Conservation (phyloP, 2,329 filamentous ascomycete genomes). For the Nemania sp. region DNA sequence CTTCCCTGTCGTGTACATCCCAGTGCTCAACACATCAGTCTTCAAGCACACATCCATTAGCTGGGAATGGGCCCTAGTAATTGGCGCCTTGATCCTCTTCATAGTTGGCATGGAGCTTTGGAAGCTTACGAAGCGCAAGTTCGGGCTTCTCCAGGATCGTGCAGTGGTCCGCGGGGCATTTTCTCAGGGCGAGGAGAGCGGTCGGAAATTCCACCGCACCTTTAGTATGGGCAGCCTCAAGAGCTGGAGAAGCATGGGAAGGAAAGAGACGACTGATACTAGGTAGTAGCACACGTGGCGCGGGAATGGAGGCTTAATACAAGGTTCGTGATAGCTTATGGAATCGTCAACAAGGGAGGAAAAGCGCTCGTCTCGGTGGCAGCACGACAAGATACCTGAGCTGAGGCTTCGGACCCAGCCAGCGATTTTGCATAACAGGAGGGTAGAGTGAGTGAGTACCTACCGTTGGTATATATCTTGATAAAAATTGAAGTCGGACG, state of each 20-base stretch:
- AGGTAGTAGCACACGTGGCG: slow-evolving; percentile 15
- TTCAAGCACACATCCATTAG: slow-evolving; percentile 73
- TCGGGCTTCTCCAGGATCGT: slow-evolving; percentile 56
- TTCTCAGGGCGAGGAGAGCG: slow-evolving; percentile 55
- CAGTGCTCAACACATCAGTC: slow-evolving; percentile 68
- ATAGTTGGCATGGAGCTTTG: slow-evolving; percentile 71
- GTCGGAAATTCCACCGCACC: slow-evolving; percentile 51
- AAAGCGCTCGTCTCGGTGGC: not conserved
- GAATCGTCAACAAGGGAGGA: not conserved
- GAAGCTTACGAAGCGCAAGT: slow-evolving; percentile 69
- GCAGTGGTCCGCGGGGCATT: slow-evolving; percentile 56
- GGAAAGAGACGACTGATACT: slow-evolving; percentile 34
- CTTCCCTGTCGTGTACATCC: slow-evolving; percentile 74
- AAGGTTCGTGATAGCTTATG: no score
- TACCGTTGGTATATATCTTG: not conserved
- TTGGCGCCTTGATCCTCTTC: slow-evolving; percentile 67
- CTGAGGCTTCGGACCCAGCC: not conserved
- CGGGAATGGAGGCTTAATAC: not conserved
- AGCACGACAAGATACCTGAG: slow-evolving; percentile 3
- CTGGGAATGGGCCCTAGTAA: slow-evolving; percentile 76
- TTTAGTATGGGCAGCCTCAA: slow-evolving; percentile 58
- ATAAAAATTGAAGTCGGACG: no score
- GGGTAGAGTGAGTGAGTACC: not conserved
- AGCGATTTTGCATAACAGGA: not conserved
- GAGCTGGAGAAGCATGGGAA: slow-evolving; percentile 45